These are phyloP conservation scores for Yamadazyma diddensiae DNA, from an alignment of 1,139 yeast species.

Conservation along the genomic window DNA sequence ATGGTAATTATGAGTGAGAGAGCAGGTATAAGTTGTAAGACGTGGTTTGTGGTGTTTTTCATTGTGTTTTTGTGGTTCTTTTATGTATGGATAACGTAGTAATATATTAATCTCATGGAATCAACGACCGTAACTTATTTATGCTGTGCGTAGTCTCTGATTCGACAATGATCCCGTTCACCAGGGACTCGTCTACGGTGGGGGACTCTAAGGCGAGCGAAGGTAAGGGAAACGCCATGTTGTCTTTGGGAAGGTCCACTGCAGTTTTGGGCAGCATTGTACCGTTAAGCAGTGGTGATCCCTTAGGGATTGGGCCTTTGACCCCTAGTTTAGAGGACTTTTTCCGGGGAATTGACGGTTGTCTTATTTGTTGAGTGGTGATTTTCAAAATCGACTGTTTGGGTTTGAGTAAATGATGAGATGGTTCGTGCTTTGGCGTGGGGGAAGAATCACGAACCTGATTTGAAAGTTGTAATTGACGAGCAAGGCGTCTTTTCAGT, in stretches of 20 bases:
- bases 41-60: conserved; percentile 70
- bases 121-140: too few species aligned
- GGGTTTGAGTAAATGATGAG: conserved; percentile 42
- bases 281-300: not conserved
- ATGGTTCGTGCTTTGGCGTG: conserved; percentile 44
- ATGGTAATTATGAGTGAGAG: conserved; percentile 82
- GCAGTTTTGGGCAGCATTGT: too few species aligned
- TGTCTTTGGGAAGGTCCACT: too few species aligned
- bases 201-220: too few species aligned
- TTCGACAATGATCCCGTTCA: conserved; percentile 10
- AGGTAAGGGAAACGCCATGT: too few species aligned
- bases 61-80: conserved; percentile 67
- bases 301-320: not conserved
- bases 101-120: too few species aligned
- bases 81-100: conserved; percentile 67
- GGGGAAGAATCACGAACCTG: conserved; percentile 25
- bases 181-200: conserved; percentile 4
- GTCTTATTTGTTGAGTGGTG: not conserved
- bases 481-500: conserved; percentile 4
- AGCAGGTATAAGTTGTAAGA: conserved; percentile 77
- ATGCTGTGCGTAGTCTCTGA: too few species aligned
- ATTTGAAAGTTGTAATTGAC: conserved; percentile 2
- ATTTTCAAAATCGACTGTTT: conserved; percentile 38
- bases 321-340: not conserved
- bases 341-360: not conserved